phyloP scores from a whole-genome alignment of 2,329 filamentous ascomycete genomes.

The Xylaria multiplex region DNA sequence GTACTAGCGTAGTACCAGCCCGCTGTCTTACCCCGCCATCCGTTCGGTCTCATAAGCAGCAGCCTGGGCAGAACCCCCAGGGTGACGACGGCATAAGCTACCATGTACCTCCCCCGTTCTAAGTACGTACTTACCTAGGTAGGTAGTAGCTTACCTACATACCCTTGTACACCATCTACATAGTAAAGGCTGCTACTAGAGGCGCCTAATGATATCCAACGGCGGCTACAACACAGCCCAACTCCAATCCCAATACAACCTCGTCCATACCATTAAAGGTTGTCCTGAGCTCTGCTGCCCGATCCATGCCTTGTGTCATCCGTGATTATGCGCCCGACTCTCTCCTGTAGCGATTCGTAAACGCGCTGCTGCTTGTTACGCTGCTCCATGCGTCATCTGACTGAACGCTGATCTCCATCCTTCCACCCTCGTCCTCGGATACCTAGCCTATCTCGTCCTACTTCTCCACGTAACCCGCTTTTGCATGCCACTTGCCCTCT shows the following conservation, averaged over 20 bases:
- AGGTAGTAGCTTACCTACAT: background rate
- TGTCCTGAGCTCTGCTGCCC: constrained; percentile 29
- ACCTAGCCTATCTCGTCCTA: constrained; percentile 18
- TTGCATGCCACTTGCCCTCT: constrained; percentile 22
- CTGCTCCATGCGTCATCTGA: constrained; percentile 39
- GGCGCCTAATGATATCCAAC: constrained; percentile 35
- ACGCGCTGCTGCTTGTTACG: constrained; percentile 40
- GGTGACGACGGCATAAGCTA: no score
- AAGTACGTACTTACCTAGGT: no score
- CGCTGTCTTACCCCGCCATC: background rate
- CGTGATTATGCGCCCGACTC: constrained; percentile 38
- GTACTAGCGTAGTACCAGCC: no score
- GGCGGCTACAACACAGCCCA: constrained; percentile 38
- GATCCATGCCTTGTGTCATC: constrained; percentile 27
- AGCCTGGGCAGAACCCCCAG: no score
- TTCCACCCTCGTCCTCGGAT: constrained; percentile 21
- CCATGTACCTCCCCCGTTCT: background rate
- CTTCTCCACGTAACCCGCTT: constrained; percentile 33
- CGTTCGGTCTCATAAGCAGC: background rate
- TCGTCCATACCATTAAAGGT: constrained; percentile 19
- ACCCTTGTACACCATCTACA: no score
- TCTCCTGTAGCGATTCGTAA: constrained; percentile 34
- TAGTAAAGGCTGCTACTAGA: background rate
- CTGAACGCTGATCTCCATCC: constrained; percentile 30
- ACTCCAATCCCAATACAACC: constrained; percentile 38